Conservation (phyloP, 352 stramenopile genomes). For the Peronospora destructor region DNA sequence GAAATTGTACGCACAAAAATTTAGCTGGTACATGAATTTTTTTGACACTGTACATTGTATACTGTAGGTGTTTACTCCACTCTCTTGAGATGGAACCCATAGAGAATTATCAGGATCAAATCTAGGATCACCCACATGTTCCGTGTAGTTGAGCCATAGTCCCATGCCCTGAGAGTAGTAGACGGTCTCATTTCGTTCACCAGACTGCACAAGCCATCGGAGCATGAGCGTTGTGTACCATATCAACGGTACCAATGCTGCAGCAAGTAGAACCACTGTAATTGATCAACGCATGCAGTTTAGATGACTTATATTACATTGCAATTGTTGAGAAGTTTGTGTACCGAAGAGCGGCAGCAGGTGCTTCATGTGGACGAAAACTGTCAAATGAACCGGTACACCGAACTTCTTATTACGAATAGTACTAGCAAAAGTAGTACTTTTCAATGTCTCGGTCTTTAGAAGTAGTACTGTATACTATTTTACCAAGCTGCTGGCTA, state of each 20-base stretch:
- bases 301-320: neutral
- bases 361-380: slow-evolving; percentile 31
- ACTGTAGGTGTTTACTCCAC: slow-evolving; percentile 44
- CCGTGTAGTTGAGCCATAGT: slow-evolving; percentile 78
- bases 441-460: too few relatives aligned
- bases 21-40: neutral
- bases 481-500: too few relatives aligned
- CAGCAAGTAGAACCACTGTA: slow-evolving; percentile 50
- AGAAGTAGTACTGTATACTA: too few relatives aligned
- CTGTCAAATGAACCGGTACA: neutral
- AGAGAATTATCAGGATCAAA: slow-evolving; percentile 76
- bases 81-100: slow-evolving; percentile 62
- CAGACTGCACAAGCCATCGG: slow-evolving; percentile 59
- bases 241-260: slow-evolving; percentile 35
- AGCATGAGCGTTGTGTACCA: slow-evolving; percentile 72
- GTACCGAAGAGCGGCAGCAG: slow-evolving; percentile 39
- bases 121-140: slow-evolving; percentile 53
- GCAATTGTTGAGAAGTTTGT: neutral
- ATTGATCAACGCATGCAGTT: slow-evolving; percentile 1
- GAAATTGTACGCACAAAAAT: too few relatives aligned
- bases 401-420: too few relatives aligned
- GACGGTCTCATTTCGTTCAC: slow-evolving; percentile 34
- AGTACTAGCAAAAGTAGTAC: too few relatives aligned
- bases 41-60: slow-evolving; percentile 43
- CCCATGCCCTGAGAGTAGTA: slow-evolving; percentile 77